Base-by-base conservation (phyloP, 352 stramenopile genomes). In the Phytophthora tentaculata region DNA sequence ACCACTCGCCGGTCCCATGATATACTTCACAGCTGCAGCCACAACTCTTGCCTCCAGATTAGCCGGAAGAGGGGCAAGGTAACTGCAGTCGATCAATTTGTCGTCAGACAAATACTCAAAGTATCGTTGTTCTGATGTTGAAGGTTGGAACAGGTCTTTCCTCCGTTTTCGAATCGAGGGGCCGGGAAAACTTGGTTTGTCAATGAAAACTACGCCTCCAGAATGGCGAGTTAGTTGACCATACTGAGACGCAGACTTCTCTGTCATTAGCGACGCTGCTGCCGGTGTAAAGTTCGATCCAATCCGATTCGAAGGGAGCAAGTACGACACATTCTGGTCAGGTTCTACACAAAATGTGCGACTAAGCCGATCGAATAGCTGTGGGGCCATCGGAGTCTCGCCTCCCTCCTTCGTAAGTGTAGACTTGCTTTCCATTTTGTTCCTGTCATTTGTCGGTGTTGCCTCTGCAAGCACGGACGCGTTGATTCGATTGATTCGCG, bases 341-440 rank as follows among this genome's bases (percentile, higher is more conserved):
- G 81, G 81, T 49, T 95, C 87, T 4, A 93, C 85, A 47, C 83
- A 92, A 9, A 89, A 71, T 0, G 87, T 95, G 16, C 84, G 83
- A 29, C 76, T 84, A 2, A 93, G 72, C 0, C 64, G 39, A 59
- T 95, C 87, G 49, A 93, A 91, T n/a, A 95, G 65, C 35, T 76
- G 48, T 0, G 74, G 47, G 0, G 29, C n/a, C 13, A 54, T 47
- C 10, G 22, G 49, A 20, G 4, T 63, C 10, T 62, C 61, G 8
- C 32, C 48, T 32, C 56, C 37, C 20, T 39, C 43, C 52, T 58
- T 57, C 3, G 2, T 12, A 22, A 22, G 16, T 17, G 29, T 17
- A 14, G 39, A 35, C 12, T 16, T 54, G 22, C 5, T 23, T 13
- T 44, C n/a, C 45, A 12, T 24, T 13, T 4, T 12, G 28, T 45